These are phyloP conservation scores for Vinca minor DNA, from an alignment of 257 asterid genomes.

Conservation along the genomic window DNA sequence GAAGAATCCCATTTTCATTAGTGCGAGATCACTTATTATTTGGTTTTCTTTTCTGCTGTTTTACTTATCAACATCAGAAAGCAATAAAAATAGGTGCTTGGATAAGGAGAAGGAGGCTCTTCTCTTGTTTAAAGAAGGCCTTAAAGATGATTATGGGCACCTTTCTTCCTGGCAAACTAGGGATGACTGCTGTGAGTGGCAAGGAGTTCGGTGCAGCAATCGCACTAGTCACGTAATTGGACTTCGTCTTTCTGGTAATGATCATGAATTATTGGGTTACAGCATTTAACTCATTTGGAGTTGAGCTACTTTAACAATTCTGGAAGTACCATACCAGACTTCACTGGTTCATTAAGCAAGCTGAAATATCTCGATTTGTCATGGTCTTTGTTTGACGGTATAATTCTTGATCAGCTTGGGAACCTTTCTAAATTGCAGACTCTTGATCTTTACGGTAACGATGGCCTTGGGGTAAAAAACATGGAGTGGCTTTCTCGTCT, in stretches of 20 bases:
- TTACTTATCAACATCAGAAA: too few relatives aligned
- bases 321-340: not conserved
- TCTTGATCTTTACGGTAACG: slow-evolving; percentile 5
- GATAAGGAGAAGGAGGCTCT: not conserved
- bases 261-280: not conserved
- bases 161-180: slow-evolving; percentile 22
- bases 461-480: not conserved
- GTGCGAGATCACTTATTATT: too few relatives aligned
- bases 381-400: not conserved
- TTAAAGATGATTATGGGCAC: not conserved
- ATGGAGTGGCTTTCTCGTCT: not conserved
- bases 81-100: not conserved
- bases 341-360: not conserved
- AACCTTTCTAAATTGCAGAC: not conserved
- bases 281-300: not conserved
- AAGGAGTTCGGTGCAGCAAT: slow-evolving; percentile 29
- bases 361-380: not conserved
- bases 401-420: not conserved
- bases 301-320: not conserved
- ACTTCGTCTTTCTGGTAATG: slow-evolving; percentile 18
- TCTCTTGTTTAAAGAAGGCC: not conserved
- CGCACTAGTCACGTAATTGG: slow-evolving; percentile 17
- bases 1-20: too few relatives aligned
- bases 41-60: too few relatives aligned
- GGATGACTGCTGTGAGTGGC: slow-evolving; percentile 41